These are phyloP conservation scores for Aspergillus affinis DNA, from an alignment of 495 filamentous ascomycete genomes.

Conservation along the genomic window DNA sequence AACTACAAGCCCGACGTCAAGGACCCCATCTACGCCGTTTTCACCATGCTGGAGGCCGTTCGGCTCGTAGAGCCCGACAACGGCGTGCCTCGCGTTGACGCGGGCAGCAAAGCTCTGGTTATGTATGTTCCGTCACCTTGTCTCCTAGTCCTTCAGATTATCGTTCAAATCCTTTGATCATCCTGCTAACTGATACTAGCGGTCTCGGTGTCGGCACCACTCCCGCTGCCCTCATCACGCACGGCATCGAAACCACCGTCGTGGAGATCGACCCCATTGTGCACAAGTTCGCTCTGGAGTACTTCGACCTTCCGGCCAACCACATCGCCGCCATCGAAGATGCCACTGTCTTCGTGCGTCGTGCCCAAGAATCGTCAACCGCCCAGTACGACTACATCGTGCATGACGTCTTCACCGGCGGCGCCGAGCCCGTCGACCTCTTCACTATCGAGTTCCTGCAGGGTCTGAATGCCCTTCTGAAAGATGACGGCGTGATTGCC, in stretches of 20 bases:
- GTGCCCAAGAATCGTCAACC: constrained; percentile 42
- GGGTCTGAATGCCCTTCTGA: constrained; percentile 66
- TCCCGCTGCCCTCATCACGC: constrained; percentile 78
- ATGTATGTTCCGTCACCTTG: constrained; percentile 50
- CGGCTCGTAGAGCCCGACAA: constrained; percentile 65
- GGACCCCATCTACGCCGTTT: constrained; percentile 91
- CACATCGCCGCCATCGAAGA: constrained; percentile 81
- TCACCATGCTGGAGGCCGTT: constrained; percentile 89
- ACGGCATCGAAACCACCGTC: constrained; percentile 88
- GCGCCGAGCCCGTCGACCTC: constrained; percentile 81
- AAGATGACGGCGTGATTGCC: constrained; percentile 78
- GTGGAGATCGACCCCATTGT: constrained; percentile 93
- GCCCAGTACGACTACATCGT: constrained; percentile 84
- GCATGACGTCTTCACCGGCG: constrained; percentile 98
- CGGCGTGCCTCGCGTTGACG: constrained; percentile 51
- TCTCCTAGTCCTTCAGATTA: neutral
- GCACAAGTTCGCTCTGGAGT: constrained; percentile 73
- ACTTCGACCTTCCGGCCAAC: constrained; percentile 77
- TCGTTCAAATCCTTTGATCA: neutral
- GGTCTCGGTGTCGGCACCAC: constrained; percentile 92
- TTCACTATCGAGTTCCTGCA: constrained; percentile 84
- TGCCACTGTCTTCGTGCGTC: constrained; percentile 70
- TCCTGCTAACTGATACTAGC: constrained; percentile 38
- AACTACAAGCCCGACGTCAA: constrained; percentile 52
- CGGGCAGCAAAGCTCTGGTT: constrained; percentile 75